Conservation (phyloP, 306 rosid genomes). For the Lathyrus sativus region DNA sequence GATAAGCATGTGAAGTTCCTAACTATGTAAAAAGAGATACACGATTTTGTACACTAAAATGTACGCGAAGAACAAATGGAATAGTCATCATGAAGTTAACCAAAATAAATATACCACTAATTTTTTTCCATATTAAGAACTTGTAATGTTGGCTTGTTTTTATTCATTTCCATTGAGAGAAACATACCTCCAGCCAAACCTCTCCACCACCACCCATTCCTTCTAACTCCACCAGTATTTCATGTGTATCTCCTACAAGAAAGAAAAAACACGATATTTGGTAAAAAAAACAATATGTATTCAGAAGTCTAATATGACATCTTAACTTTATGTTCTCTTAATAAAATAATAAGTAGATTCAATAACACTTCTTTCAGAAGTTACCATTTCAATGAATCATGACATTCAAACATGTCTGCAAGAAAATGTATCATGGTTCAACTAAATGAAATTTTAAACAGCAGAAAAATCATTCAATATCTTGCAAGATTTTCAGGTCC, state of each 20-base stretch:
- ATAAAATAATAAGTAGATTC: slow-evolving; percentile 18
- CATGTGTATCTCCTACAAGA: slow-evolving; percentile 70
- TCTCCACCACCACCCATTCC: slow-evolving; percentile 99
- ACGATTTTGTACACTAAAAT: slow-evolving; percentile 18
- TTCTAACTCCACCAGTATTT: slow-evolving; percentile 80
- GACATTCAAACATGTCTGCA: slow-evolving; percentile 13
- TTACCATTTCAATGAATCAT: slow-evolving; percentile 14
- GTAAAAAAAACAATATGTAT: slow-evolving; percentile 24
- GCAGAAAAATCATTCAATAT: slow-evolving; percentile 28
- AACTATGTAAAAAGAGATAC: neutral
- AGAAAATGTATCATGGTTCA: slow-evolving; percentile 31
- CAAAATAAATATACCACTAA: slow-evolving; percentile 21
- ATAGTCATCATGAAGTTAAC: slow-evolving; percentile 7
- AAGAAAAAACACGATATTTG: slow-evolving; percentile 28
- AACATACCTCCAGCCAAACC: slow-evolving; percentile 79
- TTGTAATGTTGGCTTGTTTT: neutral
- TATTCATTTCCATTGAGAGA: slow-evolving; percentile 30
- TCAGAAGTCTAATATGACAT: slow-evolving; percentile 15
- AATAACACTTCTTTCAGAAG: slow-evolving; percentile 4
- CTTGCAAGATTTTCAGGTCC: slow-evolving; percentile 36
- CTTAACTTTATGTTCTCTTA: slow-evolving; percentile 14
- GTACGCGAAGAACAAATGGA: neutral
- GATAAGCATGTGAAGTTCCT: slow-evolving; percentile 14
- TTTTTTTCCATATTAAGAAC: slow-evolving; percentile 16
- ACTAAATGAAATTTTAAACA: slow-evolving; percentile 26